Evolutionary conservation across 208 protist species (phyloP).

Genomic region (Crithidia sp.): DNA sequence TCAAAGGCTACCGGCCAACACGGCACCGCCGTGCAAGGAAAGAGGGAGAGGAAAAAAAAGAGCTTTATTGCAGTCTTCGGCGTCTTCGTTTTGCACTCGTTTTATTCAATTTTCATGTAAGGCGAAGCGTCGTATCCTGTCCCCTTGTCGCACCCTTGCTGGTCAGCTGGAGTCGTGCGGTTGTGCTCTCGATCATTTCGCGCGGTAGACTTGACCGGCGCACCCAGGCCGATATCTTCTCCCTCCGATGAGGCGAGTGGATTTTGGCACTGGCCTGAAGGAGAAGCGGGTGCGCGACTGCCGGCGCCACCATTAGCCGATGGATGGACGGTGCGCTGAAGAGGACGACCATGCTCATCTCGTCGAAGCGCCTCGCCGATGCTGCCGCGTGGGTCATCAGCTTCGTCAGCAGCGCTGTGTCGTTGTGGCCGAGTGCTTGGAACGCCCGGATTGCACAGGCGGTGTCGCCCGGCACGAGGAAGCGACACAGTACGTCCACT

Average conservation of each 20-base stretch:
- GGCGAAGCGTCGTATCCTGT: slow-evolving; percentile 12
- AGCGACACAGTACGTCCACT: slow-evolving; percentile 45
- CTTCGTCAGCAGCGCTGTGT: slow-evolving; percentile 52
- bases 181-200: slow-evolving; percentile 39
- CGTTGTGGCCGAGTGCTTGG: slow-evolving; percentile 66
- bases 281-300: slow-evolving; percentile 71
- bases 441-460: slow-evolving; percentile 63
- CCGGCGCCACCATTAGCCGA: slow-evolving; percentile 50
- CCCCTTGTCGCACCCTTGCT: not conserved
- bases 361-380: slow-evolving; percentile 58
- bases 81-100: not conserved
- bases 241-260: slow-evolving; percentile 47
- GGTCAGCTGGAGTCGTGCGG: slow-evolving; percentile 23
- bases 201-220: slow-evolving; percentile 59
- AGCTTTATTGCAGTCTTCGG: not conserved
- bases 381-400: slow-evolving; percentile 61
- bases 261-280: slow-evolving; percentile 54
- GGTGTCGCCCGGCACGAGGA: slow-evolving; percentile 69
- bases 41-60: not conserved
- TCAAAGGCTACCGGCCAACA: no score
- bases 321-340: slow-evolving; percentile 74
- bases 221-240: slow-evolving; percentile 62
- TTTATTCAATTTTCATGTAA: slow-evolving; percentile 9
- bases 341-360: slow-evolving; percentile 60
- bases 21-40: no score